Conservation (phyloP, 495 filamentous ascomycete species). For the Entonaema liquescens region DNA sequence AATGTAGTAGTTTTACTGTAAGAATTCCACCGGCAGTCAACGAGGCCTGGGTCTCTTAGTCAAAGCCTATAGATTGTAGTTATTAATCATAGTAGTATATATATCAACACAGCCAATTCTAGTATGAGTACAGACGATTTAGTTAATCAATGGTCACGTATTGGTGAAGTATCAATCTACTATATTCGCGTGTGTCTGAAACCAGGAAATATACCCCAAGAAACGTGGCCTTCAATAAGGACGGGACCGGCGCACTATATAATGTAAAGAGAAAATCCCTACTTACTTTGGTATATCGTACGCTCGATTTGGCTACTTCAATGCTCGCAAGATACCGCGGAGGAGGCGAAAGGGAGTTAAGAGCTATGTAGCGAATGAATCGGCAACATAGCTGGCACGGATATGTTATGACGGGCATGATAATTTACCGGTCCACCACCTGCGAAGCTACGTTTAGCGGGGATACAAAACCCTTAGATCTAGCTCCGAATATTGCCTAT, state of each 20-base stretch:
- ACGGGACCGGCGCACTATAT: neutral
- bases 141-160: neutral
- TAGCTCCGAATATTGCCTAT: neutral
- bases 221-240: neutral
- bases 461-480: neutral
- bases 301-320: neutral
- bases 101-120: neutral
- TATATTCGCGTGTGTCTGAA: neutral
- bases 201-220: slow-evolving; percentile 3
- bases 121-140: neutral
- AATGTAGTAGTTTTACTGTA: too few relatives aligned
- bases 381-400: slow-evolving; percentile 1
- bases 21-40: too few relatives aligned
- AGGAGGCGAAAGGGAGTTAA: neutral
- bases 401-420: neutral
- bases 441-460: neutral
- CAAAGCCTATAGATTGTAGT: too few relatives aligned
- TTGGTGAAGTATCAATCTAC: neutral
- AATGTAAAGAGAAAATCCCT: neutral
- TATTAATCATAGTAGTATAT: too few relatives aligned
- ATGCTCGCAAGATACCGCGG: too few relatives aligned
- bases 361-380: slow-evolving; percentile 5
- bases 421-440: neutral
- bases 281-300: neutral
- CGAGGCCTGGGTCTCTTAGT: too few relatives aligned